Evolutionary conservation across 139 green algal genomes (phyloP).

Genomic region (Chlamydomonas schloesseri): DNA sequence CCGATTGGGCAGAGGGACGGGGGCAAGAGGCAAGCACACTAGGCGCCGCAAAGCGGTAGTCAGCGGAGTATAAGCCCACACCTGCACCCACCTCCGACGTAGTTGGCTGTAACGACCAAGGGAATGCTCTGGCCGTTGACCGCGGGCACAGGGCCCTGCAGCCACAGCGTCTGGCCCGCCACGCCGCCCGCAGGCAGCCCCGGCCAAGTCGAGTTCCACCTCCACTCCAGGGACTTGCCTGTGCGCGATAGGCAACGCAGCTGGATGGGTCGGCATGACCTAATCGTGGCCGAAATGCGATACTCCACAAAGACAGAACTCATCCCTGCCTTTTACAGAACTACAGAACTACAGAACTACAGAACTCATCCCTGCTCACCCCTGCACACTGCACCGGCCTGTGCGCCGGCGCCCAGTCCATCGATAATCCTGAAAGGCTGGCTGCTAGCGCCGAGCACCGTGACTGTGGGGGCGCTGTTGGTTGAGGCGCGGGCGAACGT

Average conservation of each 20-base stretch:
- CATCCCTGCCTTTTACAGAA: too few species aligned
- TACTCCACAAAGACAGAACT: too few species aligned
- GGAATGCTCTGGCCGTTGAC: slow-evolving; percentile 4
- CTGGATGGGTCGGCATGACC: neutral
- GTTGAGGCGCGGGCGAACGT: neutral
- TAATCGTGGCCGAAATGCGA: neutral
- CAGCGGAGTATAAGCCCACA: too few species aligned
- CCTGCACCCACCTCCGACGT: neutral
- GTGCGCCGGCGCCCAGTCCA: neutral
- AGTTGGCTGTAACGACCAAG: neutral
- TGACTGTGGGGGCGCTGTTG: neutral
- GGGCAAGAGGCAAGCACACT: too few species aligned
- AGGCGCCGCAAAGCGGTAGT: too few species aligned
- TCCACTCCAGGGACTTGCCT: slow-evolving; percentile 8
- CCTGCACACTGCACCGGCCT: neutral
- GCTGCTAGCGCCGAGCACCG: neutral
- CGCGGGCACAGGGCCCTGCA: neutral
- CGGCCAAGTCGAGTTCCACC: slow-evolving; percentile 27
- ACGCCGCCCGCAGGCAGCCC: neutral
- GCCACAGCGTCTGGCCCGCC: neutral
- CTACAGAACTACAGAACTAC: too few species aligned
- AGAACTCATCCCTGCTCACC: neutral
- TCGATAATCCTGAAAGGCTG: too few species aligned
- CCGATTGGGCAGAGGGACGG: too few species aligned
- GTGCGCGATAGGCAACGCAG: neutral